phyloP scores from a whole-genome alignment of 192 early-diverging fungal genomes.

The Coemansia sp. region DNA sequence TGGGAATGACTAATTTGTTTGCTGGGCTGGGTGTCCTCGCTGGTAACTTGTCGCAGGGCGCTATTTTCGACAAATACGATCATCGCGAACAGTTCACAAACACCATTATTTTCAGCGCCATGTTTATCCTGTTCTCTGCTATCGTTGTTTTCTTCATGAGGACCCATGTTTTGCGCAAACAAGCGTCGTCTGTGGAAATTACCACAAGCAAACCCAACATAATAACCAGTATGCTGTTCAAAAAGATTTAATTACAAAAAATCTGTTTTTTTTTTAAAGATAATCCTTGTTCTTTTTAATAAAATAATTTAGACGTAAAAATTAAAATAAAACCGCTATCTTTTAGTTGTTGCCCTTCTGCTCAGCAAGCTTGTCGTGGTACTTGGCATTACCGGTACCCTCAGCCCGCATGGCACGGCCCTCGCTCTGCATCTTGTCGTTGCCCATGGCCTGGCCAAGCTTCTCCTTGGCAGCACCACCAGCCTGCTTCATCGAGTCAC shows the following conservation, averaged over 20 bases:
- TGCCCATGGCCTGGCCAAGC: conserved; percentile 24
- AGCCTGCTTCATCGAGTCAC: conserved; percentile 9
- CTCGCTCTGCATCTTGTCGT: conserved; percentile 13
- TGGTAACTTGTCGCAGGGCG: conserved; percentile 44
- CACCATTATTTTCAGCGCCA: conserved; percentile 41
- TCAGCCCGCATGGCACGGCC: conserved; percentile 19
- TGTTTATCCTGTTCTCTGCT: conserved; percentile 44
- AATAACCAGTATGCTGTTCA: conserved; percentile 8
- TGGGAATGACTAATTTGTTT: conserved; percentile 48
- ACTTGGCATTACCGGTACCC: conserved; percentile 6
- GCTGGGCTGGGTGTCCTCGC: conserved; percentile 36
- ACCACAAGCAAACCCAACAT: background rate
- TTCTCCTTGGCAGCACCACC: conserved; percentile 22
- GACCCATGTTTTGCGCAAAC: conserved; percentile 14
- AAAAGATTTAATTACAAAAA: conserved; percentile 16
- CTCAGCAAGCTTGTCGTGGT: conserved; percentile 13
- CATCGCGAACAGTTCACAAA: conserved; percentile 38
- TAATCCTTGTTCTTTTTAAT: background rate
- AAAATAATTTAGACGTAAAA: background rate
- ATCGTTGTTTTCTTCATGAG: conserved; percentile 21
- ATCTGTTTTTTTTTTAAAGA: background rate
- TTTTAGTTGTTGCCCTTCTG: background rate
- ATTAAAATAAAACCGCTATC: background rate
- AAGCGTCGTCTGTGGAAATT: background rate
- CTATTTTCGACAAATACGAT: conserved; percentile 49